Evolutionary conservation across 148 eudicot species (phyloP).

Genomic region (Rhododendron kiyosumense): DNA sequence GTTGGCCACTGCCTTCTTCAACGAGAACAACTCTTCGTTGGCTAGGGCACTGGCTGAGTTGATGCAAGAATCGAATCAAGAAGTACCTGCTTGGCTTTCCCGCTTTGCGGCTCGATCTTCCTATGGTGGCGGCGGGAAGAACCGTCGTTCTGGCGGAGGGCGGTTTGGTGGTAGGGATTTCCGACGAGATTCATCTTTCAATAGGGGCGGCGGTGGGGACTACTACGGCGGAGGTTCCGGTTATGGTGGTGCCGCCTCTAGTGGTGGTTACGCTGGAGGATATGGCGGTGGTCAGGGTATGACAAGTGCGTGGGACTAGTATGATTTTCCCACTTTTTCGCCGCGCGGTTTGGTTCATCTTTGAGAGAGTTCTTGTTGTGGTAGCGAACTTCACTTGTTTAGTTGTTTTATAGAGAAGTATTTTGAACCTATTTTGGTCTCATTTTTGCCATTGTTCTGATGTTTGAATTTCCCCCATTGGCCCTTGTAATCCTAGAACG

Average conservation of each 20-base stretch:
- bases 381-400: not conserved
- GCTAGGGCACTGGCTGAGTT: constrained; percentile 44
- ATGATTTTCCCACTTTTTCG: not conserved
- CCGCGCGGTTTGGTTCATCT: not conserved
- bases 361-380: not conserved
- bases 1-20: constrained; percentile 52
- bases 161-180: constrained; percentile 45
- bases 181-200: constrained; percentile 26
- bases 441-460: constrained; percentile 2
- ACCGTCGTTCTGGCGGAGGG: constrained; percentile 48
- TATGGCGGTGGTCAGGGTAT: constrained; percentile 29
- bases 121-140: constrained; percentile 33
- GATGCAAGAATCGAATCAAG: constrained; percentile 60
- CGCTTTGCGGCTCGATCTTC: constrained; percentile 42
- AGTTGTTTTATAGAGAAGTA: not conserved
- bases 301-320: constrained; percentile 39
- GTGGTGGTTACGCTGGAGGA: constrained; percentile 28
- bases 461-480: not conserved
- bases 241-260: constrained; percentile 1
- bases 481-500: not conserved
- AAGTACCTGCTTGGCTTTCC: constrained; percentile 52
- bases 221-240: constrained; percentile 25
- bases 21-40: constrained; percentile 44
- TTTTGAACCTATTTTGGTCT: not conserved
- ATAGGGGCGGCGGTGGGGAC: constrained; percentile 24